Percentiles rank a stretch among this genome's conserved stretches.
Conservation (phyloP, 108 stramenopile species). For the Cylindrotheca fusiformis region DNA sequence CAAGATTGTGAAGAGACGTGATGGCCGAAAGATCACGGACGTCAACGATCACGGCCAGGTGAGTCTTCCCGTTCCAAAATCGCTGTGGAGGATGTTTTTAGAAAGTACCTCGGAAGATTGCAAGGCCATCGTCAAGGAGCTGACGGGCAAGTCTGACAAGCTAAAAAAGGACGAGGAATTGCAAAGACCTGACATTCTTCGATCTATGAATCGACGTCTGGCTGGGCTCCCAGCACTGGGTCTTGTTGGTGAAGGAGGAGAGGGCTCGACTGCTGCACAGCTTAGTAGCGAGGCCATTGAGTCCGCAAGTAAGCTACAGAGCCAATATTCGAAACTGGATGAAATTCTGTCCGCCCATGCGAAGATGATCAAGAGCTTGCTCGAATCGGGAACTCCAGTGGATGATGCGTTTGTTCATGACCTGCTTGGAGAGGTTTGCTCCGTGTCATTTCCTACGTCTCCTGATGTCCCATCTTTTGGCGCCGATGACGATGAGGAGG, state of each 20-base stretch:
- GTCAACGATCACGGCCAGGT: conserved; percentile 6
- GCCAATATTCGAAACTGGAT: conserved; percentile 23
- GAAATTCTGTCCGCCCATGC: conserved; percentile 35
- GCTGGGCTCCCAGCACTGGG: conserved; percentile 30
- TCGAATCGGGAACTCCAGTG: conserved; percentile 35
- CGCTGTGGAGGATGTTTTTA: conserved; percentile 39
- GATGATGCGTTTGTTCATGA: conserved; percentile 39
- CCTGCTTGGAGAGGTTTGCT: conserved; percentile 24
- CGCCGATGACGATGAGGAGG: neutral
- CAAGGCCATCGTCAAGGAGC: conserved; percentile 26
- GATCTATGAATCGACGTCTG: conserved; percentile 15
- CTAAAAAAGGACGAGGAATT: conserved; percentile 30
- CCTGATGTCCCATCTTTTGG: neutral
- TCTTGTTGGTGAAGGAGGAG: conserved; percentile 25
- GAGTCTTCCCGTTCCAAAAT: conserved; percentile 32
- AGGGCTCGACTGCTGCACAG: conserved; percentile 13
- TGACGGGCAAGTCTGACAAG: conserved; percentile 35
- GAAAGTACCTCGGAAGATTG: conserved; percentile 35
- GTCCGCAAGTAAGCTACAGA: conserved; percentile 12
- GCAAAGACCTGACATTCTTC: conserved; percentile 8
- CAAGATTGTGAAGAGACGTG: conserved; percentile 62
- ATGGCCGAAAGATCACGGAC: conserved; percentile 21
- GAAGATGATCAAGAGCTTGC: conserved; percentile 17
- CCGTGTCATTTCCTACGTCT: neutral
- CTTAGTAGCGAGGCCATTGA: conserved; percentile 32